A percentile compares a stretch with the other conserved stretches of the same genome.
Evolutionary conservation across 768 basidiomycete species (phyloP).

Genomic region (Chalciporus pseudorubinellus): DNA sequence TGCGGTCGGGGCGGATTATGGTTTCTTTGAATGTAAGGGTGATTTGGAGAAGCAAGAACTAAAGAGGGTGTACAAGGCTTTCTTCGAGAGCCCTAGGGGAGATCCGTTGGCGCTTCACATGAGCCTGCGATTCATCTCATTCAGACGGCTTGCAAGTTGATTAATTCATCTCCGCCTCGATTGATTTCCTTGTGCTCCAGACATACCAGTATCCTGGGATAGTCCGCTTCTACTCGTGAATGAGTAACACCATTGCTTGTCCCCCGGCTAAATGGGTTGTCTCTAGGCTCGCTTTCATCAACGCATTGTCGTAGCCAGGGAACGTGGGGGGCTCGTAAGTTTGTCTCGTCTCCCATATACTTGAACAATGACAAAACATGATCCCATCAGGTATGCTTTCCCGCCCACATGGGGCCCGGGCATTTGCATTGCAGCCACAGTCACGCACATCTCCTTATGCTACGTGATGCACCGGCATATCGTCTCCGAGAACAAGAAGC

Average conservation of each 20-base stretch:
- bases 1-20: conserved; percentile 9
- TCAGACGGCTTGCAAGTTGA: no score
- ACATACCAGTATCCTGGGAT: conserved; percentile 69
- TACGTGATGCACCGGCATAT: not conserved
- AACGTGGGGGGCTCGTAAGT: conserved; percentile 65
- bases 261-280: conserved; percentile 81
- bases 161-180: no score
- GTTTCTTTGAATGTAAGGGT: conserved; percentile 12
- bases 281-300: conserved; percentile 72
- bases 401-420: conserved; percentile 63
- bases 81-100: conserved; percentile 25
- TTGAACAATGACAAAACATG: no score
- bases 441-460: not conserved
- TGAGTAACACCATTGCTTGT: conserved; percentile 57
- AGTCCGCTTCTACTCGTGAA: conserved; percentile 53
- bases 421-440: conserved; percentile 57
- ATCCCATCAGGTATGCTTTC: conserved; percentile 47
- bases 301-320: conserved; percentile 74
- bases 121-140: no score
- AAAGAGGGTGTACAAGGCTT: conserved; percentile 31
- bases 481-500: not conserved
- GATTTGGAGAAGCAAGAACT: conserved; percentile 16
- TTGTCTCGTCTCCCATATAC: no score
- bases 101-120: conserved; percentile 36
- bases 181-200: conserved; percentile 67